These are phyloP conservation scores for Trichoderma simmonsii DNA, from an alignment of 2,329 filamentous ascomycete species.

Conservation along the genomic window DNA sequence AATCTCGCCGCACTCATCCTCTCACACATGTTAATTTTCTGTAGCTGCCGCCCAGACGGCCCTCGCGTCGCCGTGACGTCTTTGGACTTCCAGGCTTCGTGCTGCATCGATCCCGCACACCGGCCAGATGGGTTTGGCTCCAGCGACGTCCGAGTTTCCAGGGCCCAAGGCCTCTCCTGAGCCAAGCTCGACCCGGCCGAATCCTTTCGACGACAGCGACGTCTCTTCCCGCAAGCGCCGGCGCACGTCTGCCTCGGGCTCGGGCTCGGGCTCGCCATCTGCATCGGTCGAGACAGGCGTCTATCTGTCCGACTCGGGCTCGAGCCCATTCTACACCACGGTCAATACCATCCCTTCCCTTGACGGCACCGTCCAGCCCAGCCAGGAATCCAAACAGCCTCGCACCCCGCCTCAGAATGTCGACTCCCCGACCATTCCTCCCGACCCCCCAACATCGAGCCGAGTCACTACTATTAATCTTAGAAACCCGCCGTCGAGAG, in stretches of 20 bases:
- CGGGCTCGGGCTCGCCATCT: conserved; percentile 52
- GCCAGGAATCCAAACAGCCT: conserved; percentile 25
- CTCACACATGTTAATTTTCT: conserved; percentile 57
- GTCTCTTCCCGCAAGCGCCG: conserved; percentile 58
- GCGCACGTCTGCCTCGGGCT: conserved; percentile 55
- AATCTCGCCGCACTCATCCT: conserved; percentile 19
- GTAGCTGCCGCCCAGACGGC: conserved; percentile 52
- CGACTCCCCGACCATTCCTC: conserved; percentile 31
- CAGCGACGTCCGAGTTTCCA: conserved; percentile 49
- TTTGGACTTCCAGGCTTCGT: conserved; percentile 45
- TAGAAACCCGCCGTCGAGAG: conserved; percentile 44
- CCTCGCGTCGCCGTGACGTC: conserved; percentile 51
- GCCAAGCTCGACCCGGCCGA: conserved; percentile 59
- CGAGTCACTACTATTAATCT: conserved; percentile 62
- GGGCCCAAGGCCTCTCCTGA: conserved; percentile 61
- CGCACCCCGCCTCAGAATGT: conserved; percentile 41
- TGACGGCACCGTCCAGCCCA: conserved; percentile 39
- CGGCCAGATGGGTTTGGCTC: conserved; percentile 54
- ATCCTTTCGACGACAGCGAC: conserved; percentile 61
- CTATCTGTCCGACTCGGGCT: conserved; percentile 32
- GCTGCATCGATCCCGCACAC: conserved; percentile 35
- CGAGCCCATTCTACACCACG: conserved; percentile 25
- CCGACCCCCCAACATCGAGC: conserved; percentile 47
- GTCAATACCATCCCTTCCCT: conserved; percentile 30
- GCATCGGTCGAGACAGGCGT: conserved; percentile 46